A percentile compares a stretch with the other conserved stretches of the same genome.
Evolutionary conservation across 2,329 filamentous ascomycete species (phyloP).

Genomic region (Cladophialophora carrionii): DNA sequence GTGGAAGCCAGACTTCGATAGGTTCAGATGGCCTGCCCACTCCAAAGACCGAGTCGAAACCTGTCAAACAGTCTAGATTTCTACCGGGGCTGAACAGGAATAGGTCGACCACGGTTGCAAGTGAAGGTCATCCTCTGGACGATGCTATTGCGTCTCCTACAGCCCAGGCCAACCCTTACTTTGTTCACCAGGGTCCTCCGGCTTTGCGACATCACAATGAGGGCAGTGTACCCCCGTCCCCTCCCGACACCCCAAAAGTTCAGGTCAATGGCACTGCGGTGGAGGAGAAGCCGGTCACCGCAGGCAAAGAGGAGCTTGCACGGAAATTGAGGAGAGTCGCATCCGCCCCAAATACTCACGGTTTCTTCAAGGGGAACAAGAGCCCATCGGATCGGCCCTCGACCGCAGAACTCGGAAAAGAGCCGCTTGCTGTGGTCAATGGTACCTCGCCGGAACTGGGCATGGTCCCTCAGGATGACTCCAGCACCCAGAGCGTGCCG

Average conservation of each 20-base stretch:
- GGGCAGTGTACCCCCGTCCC: conserved; percentile 87
- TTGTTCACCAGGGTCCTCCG: conserved; percentile 92
- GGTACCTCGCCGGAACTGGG: conserved; percentile 58
- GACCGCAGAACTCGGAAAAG: conserved; percentile 84
- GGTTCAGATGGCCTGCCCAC: conserved; percentile 50
- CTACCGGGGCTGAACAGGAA: conserved; percentile 85
- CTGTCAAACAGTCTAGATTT: conserved; percentile 83
- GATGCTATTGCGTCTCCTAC: conserved; percentile 84
- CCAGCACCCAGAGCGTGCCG: conserved; percentile 47
- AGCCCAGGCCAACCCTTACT: conserved; percentile 94
- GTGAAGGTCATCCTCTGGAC: conserved; percentile 88
- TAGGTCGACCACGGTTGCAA: conserved; percentile 85
- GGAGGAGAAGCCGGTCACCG: conserved; percentile 69
- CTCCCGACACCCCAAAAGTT: conserved; percentile 82
- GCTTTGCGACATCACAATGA: conserved; percentile 93
- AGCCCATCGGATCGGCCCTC: conserved; percentile 70
- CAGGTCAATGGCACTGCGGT: conserved; percentile 70
- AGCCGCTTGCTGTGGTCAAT: conserved; percentile 68
- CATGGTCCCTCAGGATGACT: conserved; percentile 54
- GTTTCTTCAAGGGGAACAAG: conserved; percentile 69
- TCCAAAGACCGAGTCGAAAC: conserved; percentile 62
- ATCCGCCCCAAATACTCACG: conserved; percentile 95
- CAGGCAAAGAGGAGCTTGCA: conserved; percentile 90
- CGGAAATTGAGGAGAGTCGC: conserved; percentile 91
- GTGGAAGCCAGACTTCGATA: conserved; percentile 49